A percentile compares a stretch with the other conserved stretches of the same genome.
Evolutionary conservation across 2,329 filamentous ascomycete species (phyloP).

Genomic region (Trichophyton benhamiae): DNA sequence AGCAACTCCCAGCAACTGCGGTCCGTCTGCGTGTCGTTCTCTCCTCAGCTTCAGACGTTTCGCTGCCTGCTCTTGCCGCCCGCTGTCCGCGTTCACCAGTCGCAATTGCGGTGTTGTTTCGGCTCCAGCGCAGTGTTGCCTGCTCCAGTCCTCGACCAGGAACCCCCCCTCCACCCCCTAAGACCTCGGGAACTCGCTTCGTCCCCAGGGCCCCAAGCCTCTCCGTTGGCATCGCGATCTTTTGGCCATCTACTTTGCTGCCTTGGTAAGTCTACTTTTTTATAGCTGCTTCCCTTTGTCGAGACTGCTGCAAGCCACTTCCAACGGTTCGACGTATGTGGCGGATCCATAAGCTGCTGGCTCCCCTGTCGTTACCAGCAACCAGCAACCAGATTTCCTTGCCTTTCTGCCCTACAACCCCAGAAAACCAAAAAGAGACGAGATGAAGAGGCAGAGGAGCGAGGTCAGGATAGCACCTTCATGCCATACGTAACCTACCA

Average conservation of each 20-base stretch:
- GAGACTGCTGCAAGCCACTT: not conserved
- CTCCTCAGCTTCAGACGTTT: not conserved
- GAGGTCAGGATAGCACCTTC: not conserved
- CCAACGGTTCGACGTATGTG: conserved; percentile 2
- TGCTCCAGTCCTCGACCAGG: not conserved
- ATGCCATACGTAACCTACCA: not conserved
- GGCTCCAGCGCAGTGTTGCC: not conserved
- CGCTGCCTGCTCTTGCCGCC: not conserved
- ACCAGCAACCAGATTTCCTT: not conserved
- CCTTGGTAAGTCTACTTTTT: not conserved
- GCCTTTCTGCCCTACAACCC: not conserved
- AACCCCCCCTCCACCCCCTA: not conserved
- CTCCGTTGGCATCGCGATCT: not conserved
- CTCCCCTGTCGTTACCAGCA: not conserved
- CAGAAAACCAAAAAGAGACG: not conserved
- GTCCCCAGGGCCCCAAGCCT: not conserved
- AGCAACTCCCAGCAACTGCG: no score
- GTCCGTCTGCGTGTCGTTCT: not conserved
- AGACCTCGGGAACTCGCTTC: not conserved
- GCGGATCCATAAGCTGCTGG: not conserved
- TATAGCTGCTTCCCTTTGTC: not conserved
- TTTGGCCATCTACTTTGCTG: not conserved
- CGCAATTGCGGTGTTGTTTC: not conserved
- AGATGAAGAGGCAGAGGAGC: no score
- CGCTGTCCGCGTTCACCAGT: not conserved